Evolutionary conservation across 2,329 filamentous ascomycete species (phyloP).

Genomic region (Cladosporium sp.): DNA sequence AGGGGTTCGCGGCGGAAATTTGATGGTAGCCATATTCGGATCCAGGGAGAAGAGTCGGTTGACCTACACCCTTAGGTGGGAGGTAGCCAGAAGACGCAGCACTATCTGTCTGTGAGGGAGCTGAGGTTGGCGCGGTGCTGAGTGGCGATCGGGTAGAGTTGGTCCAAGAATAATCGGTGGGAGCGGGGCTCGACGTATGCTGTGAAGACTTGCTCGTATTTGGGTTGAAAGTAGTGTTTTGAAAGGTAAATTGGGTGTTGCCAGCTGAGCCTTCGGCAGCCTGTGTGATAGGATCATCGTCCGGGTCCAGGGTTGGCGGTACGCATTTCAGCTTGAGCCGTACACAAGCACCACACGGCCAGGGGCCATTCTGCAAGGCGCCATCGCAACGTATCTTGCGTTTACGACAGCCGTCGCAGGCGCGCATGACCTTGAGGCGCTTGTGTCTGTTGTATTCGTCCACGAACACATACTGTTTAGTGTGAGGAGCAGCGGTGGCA

Average conservation of each 20-base stretch:
- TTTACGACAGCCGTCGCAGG: conserved; percentile 90
- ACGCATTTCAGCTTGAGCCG: conserved; percentile 91
- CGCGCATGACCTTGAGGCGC: conserved; percentile 95
- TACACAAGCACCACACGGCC: conserved; percentile 94
- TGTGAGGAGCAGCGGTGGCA: conserved; percentile 68
- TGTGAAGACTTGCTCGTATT: conserved; percentile 13
- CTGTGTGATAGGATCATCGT: conserved; percentile 52
- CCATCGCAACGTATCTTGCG: conserved; percentile 98
- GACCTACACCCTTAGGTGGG: conserved; percentile 30
- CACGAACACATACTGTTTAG: conserved; percentile 98
- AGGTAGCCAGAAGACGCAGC: conserved; percentile 25
- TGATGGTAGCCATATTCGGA: conserved; percentile 15
- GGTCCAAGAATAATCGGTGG: conserved; percentile 21
- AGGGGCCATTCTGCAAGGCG: conserved; percentile 85
- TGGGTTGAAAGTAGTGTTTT: conserved; percentile 30
- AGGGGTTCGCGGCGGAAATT: conserved; percentile 17
- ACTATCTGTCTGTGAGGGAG: conserved; percentile 22
- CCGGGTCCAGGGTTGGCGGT: conserved; percentile 78
- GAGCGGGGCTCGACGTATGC: conserved; percentile 16
- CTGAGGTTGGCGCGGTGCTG: conserved; percentile 25
- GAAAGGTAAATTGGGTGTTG: conserved; percentile 36
- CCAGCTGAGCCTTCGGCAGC: conserved; percentile 26
- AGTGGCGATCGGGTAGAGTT: conserved; percentile 16
- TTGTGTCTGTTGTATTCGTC: conserved; percentile 99
- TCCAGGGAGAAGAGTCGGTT: conserved; percentile 24